Percentiles rank a stretch among this genome's conserved stretches.
Evolutionary conservation across 2,329 filamentous ascomycete species (phyloP).

Genomic region (Cephalotrichum gorgonifer): DNA sequence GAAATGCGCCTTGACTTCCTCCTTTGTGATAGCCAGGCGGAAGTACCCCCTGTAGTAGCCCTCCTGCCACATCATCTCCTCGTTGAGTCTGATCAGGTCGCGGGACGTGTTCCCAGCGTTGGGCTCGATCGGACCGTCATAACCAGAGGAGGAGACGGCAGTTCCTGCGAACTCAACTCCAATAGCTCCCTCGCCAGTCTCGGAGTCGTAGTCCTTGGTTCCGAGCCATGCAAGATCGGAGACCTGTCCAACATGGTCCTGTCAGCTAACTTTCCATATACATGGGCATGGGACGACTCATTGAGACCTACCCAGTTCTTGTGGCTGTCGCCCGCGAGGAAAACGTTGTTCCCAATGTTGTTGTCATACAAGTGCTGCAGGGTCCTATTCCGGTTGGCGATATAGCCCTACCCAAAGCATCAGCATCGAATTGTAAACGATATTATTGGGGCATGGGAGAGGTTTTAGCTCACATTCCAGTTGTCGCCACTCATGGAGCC

Average conservation of each 20-base stretch:
- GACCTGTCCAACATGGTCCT: constrained; percentile 6
- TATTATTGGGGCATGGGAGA: neutral
- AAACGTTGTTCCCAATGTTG: constrained; percentile 61
- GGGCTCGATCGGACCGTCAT: constrained; percentile 47
- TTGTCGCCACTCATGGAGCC: constrained; percentile 19
- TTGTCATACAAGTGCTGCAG: constrained; percentile 55
- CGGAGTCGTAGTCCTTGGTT: constrained; percentile 37
- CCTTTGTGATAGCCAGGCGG: constrained; percentile 46
- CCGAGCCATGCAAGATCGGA: constrained; percentile 48
- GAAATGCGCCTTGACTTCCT: constrained; percentile 51
- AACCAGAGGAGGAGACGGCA: constrained; percentile 51
- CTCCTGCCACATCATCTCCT: constrained; percentile 63
- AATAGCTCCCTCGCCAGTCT: constrained; percentile 43
- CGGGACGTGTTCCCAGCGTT: constrained; percentile 34
- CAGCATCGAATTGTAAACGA: neutral
- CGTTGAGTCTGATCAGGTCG: constrained; percentile 38
- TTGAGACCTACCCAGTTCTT: constrained; percentile 50
- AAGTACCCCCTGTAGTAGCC: constrained; percentile 67
- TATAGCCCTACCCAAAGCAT: constrained; percentile 39
- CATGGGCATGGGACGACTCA: too few species aligned
- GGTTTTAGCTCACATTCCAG: constrained; percentile 20
- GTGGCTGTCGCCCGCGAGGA: constrained; percentile 62
- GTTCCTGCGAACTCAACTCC: constrained; percentile 58
- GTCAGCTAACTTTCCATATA: neutral
- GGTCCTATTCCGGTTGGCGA: constrained; percentile 61